Evolutionary conservation across 768 basidiomycete genomes (phyloP).

Genomic region (Trametes villosa): DNA sequence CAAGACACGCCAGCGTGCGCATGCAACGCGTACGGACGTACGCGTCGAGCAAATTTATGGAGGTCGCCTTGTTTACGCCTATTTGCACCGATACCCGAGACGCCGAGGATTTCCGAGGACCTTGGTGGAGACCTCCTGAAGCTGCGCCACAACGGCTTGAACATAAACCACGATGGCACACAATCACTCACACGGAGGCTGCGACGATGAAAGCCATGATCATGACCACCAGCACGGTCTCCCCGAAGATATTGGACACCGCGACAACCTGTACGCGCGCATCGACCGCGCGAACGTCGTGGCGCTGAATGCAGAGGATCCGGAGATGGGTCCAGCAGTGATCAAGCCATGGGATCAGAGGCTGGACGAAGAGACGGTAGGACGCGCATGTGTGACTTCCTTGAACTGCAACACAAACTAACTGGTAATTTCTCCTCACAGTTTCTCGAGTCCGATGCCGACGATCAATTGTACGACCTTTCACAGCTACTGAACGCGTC

Average conservation of each 20-base stretch:
- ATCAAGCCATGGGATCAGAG: conserved; percentile 91
- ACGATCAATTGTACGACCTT: conserved; percentile 77
- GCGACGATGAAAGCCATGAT: conserved; percentile 58
- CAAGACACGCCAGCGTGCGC: too few species aligned
- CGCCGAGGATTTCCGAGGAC: too few species aligned
- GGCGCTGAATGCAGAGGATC: conserved; percentile 67
- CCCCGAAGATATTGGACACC: conserved; percentile 50
- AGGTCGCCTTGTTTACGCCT: too few species aligned
- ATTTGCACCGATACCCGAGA: too few species aligned
- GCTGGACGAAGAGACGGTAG: conserved; percentile 69
- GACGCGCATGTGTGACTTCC: conserved; percentile 18
- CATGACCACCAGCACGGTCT: conserved; percentile 56
- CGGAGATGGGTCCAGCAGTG: conserved; percentile 54
- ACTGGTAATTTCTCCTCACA: conserved; percentile 35
- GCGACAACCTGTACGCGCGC: conserved; percentile 72
- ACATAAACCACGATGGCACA: conserved; percentile 50
- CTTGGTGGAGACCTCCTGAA: too few species aligned
- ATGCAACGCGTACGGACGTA: too few species aligned
- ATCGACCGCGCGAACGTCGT: conserved; percentile 84
- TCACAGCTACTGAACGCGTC: neutral
- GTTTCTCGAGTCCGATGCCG: conserved; percentile 88
- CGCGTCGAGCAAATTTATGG: too few species aligned
- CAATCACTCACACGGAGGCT: conserved; percentile 55
- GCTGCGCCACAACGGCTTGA: conserved; percentile 2
- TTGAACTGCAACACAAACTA: conserved; percentile 5